A percentile compares a stretch with the other conserved stretches of the same genome.
These are phyloP conservation scores for Aspergillus alliaceus DNA, from an alignment of 2,329 filamentous ascomycete species.

Conservation along the genomic window DNA sequence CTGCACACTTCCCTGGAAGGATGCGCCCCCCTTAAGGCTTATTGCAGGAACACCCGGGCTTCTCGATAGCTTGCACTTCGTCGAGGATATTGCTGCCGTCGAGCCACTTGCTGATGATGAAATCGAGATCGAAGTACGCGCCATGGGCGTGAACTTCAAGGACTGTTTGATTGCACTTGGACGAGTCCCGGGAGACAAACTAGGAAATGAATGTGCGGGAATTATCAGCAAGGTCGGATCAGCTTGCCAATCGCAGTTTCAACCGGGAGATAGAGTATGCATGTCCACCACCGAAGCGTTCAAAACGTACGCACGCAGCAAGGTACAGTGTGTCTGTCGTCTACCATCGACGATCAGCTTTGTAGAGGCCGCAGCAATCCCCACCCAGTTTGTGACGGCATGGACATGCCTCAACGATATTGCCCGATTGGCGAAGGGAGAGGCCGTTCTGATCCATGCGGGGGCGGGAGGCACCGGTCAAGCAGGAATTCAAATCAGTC, in stretches of 20 bases:
- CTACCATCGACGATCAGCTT: background rate
- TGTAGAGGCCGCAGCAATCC: conserved; percentile 2
- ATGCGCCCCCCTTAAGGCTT: too few species aligned
- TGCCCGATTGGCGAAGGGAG: conserved; percentile 17
- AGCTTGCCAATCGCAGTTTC: background rate
- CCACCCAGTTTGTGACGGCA: conserved; percentile 4
- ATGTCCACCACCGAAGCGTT: conserved; percentile 24
- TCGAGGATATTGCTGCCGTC: too few species aligned
- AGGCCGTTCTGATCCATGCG: conserved; percentile 26
- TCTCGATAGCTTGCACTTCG: too few species aligned
- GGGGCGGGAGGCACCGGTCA: conserved; percentile 30
- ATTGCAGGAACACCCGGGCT: too few species aligned
- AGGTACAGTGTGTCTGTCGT: background rate
- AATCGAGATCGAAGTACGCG: conserved; percentile 24
- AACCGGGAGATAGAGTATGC: background rate
- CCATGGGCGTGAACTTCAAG: conserved; percentile 24
- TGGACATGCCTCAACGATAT: conserved; percentile 11
- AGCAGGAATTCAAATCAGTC: conserved; percentile 26
- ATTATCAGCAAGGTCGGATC: background rate
- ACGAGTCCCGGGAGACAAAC: background rate
- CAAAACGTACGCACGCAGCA: conserved; percentile 24
- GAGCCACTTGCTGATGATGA: too few species aligned
- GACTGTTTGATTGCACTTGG: conserved; percentile 14
- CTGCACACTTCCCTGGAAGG: too few species aligned
- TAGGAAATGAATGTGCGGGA: conserved; percentile 3